Percentiles rank a stretch among this genome's conserved stretches.
Conservation (phyloP, 2,329 filamentous ascomycete genomes). For the Phaeosphaeriaceae sp. region DNA sequence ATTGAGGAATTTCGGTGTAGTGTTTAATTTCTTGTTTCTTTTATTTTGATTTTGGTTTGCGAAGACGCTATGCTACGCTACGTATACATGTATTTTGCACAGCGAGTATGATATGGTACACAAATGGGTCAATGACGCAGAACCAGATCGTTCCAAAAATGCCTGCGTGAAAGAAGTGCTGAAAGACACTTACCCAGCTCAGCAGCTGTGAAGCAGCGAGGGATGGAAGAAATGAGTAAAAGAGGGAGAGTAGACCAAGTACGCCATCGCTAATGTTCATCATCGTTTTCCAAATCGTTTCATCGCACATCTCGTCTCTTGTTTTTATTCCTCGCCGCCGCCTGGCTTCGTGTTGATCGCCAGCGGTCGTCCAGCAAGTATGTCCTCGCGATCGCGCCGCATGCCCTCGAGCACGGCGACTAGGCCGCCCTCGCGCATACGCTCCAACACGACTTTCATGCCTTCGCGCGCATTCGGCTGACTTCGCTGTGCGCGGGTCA, state of each 20-base stretch:
- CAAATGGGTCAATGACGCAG: not conserved
- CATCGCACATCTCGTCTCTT: not conserved
- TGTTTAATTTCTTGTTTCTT: not conserved
- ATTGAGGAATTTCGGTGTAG: not conserved
- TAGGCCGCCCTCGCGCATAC: constrained; percentile 70
- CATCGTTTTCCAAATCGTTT: not conserved
- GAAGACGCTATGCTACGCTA: not conserved
- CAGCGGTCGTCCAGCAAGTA: constrained; percentile 34
- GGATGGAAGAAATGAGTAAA: not conserved
- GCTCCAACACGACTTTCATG: constrained; percentile 81
- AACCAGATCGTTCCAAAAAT: not conserved
- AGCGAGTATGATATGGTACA: not conserved
- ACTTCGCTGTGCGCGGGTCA: constrained; percentile 78
- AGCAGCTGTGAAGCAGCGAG: not conserved
- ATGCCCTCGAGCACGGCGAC: constrained; percentile 75
- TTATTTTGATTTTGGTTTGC: not conserved
- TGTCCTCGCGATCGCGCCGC: constrained; percentile 64
- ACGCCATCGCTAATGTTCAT: constrained; percentile 3
- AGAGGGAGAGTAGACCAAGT: not conserved
- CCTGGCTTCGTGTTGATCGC: constrained; percentile 16
- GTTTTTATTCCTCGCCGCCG: constrained; percentile 29
- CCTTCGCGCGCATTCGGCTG: constrained; percentile 82
- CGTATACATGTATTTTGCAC: not conserved
- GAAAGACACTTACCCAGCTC: not conserved
- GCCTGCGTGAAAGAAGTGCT: not conserved